A percentile compares a stretch with the other conserved stretches of the same genome.
These are phyloP conservation scores for Carex pumila DNA, from an alignment of 176 grass and related monocot species.

Conservation along the genomic window DNA sequence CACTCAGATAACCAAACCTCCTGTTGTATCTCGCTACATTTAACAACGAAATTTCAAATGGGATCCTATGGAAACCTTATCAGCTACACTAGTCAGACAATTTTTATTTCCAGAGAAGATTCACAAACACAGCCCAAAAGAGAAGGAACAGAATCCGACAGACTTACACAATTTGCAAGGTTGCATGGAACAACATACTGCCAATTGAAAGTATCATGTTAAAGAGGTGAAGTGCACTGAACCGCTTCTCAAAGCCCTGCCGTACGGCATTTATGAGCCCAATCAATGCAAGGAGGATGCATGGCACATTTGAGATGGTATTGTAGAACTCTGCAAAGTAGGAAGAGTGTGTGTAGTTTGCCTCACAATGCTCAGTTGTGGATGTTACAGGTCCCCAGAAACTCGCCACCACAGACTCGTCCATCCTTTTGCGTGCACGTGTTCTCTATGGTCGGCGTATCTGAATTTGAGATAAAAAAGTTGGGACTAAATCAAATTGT, in stretches of 20 bases:
- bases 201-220: slow-evolving; percentile 83
- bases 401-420: slow-evolving; percentile 56
- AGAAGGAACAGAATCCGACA: not conserved
- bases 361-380: slow-evolving; percentile 62
- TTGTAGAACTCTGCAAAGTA: slow-evolving; percentile 89
- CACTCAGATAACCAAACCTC: no score
- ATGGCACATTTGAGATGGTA: slow-evolving; percentile 63
- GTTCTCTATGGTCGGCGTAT: not conserved
- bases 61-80: not conserved
- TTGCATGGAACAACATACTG: slow-evolving; percentile 81
- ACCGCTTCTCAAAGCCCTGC: slow-evolving; percentile 77
- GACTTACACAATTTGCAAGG: slow-evolving; percentile 75
- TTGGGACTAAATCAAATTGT: not conserved
- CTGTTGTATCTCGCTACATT: not conserved
- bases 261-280: slow-evolving; percentile 57
- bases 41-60: not conserved
- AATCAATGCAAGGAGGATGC: slow-evolving; percentile 59
- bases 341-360: slow-evolving; percentile 53
- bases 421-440: slow-evolving; percentile 28
- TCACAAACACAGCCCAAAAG: not conserved
- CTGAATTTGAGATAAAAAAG: not conserved
- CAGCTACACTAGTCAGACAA: not conserved
- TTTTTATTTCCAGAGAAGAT: not conserved
- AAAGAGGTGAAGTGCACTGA: slow-evolving; percentile 69
- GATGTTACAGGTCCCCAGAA: slow-evolving; percentile 90